Percentiles rank a stretch among this genome's conserved stretches.
These are phyloP conservation scores for Xylaria sp. DNA, from an alignment of 2,329 filamentous ascomycete genomes.

Conservation along the genomic window DNA sequence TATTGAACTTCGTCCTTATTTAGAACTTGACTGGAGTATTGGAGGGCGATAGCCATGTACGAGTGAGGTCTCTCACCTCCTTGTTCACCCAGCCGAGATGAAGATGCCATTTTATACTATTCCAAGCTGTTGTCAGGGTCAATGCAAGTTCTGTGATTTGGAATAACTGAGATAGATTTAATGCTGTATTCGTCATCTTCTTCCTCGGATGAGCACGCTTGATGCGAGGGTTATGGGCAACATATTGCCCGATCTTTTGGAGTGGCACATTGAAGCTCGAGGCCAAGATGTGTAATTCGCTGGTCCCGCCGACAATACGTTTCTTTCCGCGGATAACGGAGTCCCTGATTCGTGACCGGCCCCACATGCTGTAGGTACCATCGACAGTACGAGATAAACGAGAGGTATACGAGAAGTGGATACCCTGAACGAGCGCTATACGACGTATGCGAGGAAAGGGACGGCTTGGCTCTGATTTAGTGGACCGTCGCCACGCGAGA, in stretches of 20 bases:
- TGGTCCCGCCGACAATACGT: too few relatives aligned
- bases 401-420: conserved; percentile 16
- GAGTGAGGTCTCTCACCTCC: background rate
- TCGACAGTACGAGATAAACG: background rate
- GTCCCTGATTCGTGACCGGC: too few relatives aligned
- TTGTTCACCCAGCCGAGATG: background rate
- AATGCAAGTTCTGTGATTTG: background rate
- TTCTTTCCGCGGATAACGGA: too few relatives aligned
- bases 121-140: background rate
- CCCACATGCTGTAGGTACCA: background rate
- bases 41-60: background rate
- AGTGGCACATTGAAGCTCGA: too few relatives aligned
- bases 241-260: background rate
- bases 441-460: conserved; percentile 11
- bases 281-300: too few relatives aligned
- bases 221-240: background rate
- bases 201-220: background rate
- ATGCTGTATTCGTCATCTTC: background rate
- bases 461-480: conserved; percentile 2
- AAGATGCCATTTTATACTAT: background rate
- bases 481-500: too few relatives aligned
- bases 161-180: background rate
- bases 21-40: background rate
- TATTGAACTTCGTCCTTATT: background rate
- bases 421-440: conserved; percentile 5